Base-by-base conservation (phyloP, 2,329 filamentous ascomycete species). In the Penicillium crustosum region DNA sequence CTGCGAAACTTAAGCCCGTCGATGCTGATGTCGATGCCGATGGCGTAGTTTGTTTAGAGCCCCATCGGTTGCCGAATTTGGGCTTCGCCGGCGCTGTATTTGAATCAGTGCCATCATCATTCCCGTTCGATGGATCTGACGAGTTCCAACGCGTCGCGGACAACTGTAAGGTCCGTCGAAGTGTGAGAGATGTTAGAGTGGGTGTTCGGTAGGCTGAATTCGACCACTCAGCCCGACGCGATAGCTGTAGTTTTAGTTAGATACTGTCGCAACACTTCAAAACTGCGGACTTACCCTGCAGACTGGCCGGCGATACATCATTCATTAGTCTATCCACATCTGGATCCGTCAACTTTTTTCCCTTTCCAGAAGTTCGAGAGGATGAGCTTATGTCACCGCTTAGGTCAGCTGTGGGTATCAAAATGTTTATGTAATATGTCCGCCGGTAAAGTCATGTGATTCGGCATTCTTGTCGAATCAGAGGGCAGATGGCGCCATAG, bases 151-250 rank as follows among this genome's bases (percentile, higher is more conserved):
- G 60, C 29, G 58, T 54, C 27, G 66, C 55, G 38, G 70, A 74
- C 12, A 72, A 69, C 44, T 66, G 72, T 59, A 78, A 77, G 7
- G 65, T 61, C 53, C 75, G 73, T 57, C 70, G 67, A 53, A 69
- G 65, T 36, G 63, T 39, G 47, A 61, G 60, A 42, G 53, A 55
- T 51, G 66, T 49, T 33, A 62, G 58, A 53, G 64, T 53, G 59
- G 66, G 55, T 61, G 63, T 65, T 53, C 60, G 62, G 55, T 67
- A 66, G 44, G 69, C 67, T 55, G 72, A 67, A 65, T 71, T 73
- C 53, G 72, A 70, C 66, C 75, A 68, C 64, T 77, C 75, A 67
- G 76, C 61, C 61, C 70, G 70, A 60, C 73, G 74, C 54, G 73
- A 70, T 51, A 78, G 63, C 75, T 76, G 60, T 27, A 50, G 15